Base-by-base conservation (phyloP, 2,329 filamentous ascomycete genomes). In the Colletotrichum endophyticum region DNA sequence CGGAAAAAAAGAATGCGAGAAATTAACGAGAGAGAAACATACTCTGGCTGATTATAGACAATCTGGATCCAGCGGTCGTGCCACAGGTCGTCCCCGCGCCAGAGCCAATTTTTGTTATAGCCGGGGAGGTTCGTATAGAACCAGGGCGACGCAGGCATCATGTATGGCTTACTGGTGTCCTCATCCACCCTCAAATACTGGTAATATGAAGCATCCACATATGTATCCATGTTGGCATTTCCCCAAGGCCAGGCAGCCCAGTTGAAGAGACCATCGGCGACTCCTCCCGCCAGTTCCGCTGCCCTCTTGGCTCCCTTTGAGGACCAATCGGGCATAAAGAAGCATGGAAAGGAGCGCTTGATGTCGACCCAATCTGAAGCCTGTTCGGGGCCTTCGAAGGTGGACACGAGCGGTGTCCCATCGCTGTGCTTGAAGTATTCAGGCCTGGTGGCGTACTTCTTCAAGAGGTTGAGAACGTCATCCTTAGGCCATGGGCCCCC, bases 71-170 rank as follows among this genome's bases (percentile, higher is more conserved):
- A 93, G 19, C 91, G 88, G 70, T 91, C 84, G 76, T 87, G 88
- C 91, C 92, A 94, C 8, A 93, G 82, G 70, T 88, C 85, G 78
- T 93, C 91, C n/a, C 90, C 89, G n/a, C 87, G 86, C 86, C 90
- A 93, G 7, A 92, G 84, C 91, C 91, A 93, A 80, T 92, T 91
- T 83, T 93, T 93, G 49, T 84, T 81, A 79, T 87, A 92, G 15
- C 85, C 84, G 0, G 89, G 88, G 6, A 92, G 83, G 72, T 91
- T 89, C 49, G 91, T 92, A 81, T 88, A 92, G 81, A 92, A 92
- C 90, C 89, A 91, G 0, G 90, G 90, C 0, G 88, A 88, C 15
- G 90, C 87, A 3, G 88, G 86, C 88, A 90, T 90, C 87, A 91
- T 90, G 72, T 84, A 86, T 0, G 81, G 76, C 73, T 91, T 89